These are phyloP conservation scores for Solanum etuberosum DNA, from an alignment of 257 asterid species.

Conservation along the genomic window DNA sequence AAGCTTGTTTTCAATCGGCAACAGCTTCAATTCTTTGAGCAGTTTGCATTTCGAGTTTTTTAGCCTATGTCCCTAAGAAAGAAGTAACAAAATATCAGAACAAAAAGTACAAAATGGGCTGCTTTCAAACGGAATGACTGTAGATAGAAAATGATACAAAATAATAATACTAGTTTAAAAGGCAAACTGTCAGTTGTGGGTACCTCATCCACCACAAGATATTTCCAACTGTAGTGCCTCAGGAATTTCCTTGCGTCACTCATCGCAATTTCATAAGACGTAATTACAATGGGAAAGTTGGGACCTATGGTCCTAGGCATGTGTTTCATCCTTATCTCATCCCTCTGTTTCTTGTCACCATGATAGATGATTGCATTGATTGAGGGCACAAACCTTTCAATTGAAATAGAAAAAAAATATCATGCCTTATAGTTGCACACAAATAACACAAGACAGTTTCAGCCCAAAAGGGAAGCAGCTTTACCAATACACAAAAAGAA, in stretches of 20 bases:
- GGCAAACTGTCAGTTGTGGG: not conserved
- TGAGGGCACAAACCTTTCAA: constrained; percentile 71
- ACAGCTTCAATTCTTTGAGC: constrained; percentile 52
- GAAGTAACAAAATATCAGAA: not conserved
- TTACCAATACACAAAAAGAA: not conserved
- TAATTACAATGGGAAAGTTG: constrained; percentile 73
- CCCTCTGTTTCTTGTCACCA: constrained; percentile 65
- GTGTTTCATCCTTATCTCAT: constrained; percentile 59
- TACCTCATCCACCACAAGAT: constrained; percentile 97
- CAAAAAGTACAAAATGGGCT: not conserved
- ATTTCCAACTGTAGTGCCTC: constrained; percentile 82
- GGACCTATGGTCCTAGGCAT: constrained; percentile 84
- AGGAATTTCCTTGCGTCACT: constrained; percentile 47
- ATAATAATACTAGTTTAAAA: not conserved
- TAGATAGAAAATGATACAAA: not conserved
- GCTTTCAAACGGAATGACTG: not conserved
- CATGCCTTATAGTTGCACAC: not conserved
- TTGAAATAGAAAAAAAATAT: not conserved
- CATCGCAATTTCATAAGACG: constrained; percentile 87
- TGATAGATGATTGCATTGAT: constrained; percentile 72
- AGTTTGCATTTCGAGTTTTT: constrained; percentile 83
- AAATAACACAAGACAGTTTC: not conserved
- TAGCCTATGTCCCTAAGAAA: constrained; percentile 87
- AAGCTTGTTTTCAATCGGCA: constrained; percentile 78
- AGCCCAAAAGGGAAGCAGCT: not conserved